A percentile compares a stretch with the other conserved stretches of the same genome.
Evolutionary conservation across 352 stramenopile genomes (phyloP).

Genomic region (Thalassiosira livingstoniorum): DNA sequence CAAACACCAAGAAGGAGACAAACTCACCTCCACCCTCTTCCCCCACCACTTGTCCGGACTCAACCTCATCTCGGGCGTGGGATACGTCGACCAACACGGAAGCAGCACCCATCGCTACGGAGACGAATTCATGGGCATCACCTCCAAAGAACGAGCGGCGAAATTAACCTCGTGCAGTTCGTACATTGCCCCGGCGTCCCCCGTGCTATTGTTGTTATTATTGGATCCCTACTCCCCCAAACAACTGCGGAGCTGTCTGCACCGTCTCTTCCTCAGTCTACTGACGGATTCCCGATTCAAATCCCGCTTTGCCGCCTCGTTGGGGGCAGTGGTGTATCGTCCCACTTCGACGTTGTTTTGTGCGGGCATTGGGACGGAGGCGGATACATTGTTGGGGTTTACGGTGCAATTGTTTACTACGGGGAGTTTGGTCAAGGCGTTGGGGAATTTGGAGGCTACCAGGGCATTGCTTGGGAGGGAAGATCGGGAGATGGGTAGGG

Average conservation of each 20-base stretch:
- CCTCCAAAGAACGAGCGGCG: conserved; percentile 68
- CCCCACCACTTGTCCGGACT: conserved; percentile 78
- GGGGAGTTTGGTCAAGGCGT: conserved; percentile 81
- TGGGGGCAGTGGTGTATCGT: conserved; percentile 79
- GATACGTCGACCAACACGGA: conserved; percentile 58
- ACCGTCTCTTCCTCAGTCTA: conserved; percentile 94
- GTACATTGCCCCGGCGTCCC: conserved; percentile 73
- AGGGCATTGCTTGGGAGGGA: conserved; percentile 74
- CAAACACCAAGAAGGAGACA: conserved; percentile 81
- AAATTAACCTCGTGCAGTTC: conserved; percentile 75
- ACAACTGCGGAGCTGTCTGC: conserved; percentile 90
- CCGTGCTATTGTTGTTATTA: conserved; percentile 89
- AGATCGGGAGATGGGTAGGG: conserved; percentile 49
- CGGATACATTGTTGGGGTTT: conserved; percentile 83
- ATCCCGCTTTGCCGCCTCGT: conserved; percentile 88
- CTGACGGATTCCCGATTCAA: conserved; percentile 95
- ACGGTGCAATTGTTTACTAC: conserved; percentile 87
- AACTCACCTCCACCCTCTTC: conserved; percentile 67
- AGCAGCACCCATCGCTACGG: conserved; percentile 29
- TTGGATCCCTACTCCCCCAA: conserved; percentile 95
- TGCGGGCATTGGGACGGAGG: conserved; percentile 85
- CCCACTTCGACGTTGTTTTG: conserved; percentile 84
- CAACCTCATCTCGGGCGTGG: conserved; percentile 74
- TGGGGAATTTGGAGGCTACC: conserved; percentile 75
- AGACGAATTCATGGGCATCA: conserved; percentile 46